Base-by-base conservation (phyloP, 306 rosid species). In the Carpinus viminea region DNA sequence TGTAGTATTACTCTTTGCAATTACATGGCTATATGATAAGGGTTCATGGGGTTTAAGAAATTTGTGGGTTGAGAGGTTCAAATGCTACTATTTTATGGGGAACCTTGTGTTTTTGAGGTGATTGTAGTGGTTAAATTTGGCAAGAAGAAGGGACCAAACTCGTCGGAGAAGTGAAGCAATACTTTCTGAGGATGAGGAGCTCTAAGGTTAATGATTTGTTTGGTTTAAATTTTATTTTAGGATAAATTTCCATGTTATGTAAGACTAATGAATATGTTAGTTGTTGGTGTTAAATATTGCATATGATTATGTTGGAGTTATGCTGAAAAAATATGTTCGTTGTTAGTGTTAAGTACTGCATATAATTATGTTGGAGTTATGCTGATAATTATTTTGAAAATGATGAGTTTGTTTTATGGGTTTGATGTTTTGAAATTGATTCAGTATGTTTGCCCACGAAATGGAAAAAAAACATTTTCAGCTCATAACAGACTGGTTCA, bases 91-190 rank as follows among this genome's bases (percentile, higher is more conserved):
- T 71, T 71, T 41, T 50, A 61, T 59, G 3, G 59, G 57, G 11
- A 10, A 43, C 51, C 0, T 34, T 24, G 20, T 72, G 34, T 48
- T 16, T 50, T 10, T 11, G 74, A 4, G 74, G 56, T 18, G 10
- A 20, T 80, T 78, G 82, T 78, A 87, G 91, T 87, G 62, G 91
- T 87, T 56, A 87, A 85, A 47, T 83, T 85, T 6, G 89, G 91
- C 0, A 87, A 87, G 91, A 87, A 87, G 91, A 77, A 88, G 74
- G 91, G 91, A 18, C 91, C 91, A 31, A 87, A 87, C 75, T 87
- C 91, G 2, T 87, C 91, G 2, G 89, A 87, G 87, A 87, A 87
- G 87, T 87, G 74, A 24, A 41, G 68, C 24, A 68, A 36, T 51
- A 75, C 34, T 17, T 16, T 74, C 4, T 12, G 70, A 48, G 69